phyloP scores from a whole-genome alignment of 106 monocot genomes.

The Phalaenopsis equestris region DNA sequence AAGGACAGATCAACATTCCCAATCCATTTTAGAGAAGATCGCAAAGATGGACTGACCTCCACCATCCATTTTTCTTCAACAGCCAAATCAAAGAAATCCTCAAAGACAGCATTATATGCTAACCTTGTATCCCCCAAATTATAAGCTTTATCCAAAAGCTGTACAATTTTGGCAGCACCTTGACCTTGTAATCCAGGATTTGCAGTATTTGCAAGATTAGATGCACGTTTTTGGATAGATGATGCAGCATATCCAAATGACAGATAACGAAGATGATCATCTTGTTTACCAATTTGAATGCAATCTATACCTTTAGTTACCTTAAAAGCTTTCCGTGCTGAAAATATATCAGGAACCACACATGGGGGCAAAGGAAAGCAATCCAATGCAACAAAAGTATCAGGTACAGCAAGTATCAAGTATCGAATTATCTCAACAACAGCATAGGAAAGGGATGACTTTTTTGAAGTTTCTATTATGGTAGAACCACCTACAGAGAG shows the following conservation, averaged over 20 bases:
- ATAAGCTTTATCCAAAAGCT: conserved; percentile 75
- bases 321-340: conserved; percentile 14
- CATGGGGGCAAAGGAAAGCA: conserved; percentile 64
- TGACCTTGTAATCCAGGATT: conserved; percentile 61
- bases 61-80: conserved; percentile 77
- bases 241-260: conserved; percentile 62
- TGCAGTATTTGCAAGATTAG: conserved; percentile 67
- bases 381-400: conserved; percentile 83
- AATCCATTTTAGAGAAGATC: conserved; percentile 88
- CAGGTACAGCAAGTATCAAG: conserved; percentile 75
- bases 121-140: conserved; percentile 44
- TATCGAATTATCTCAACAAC: conserved; percentile 65
- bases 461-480: conserved; percentile 23
- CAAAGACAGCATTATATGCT: conserved; percentile 79
- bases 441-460: conserved; percentile 31
- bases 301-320: conserved; percentile 15
- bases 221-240: conserved; percentile 63
- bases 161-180: conserved; percentile 73
- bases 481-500: conserved; percentile 20
- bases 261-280: conserved; percentile 47
- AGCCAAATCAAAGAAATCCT: conserved; percentile 57
- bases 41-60: conserved; percentile 77
- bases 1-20: conserved; percentile 47
- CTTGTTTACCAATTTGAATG: conserved; percentile 24
- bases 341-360: conserved; percentile 50